Evolutionary conservation across 352 stramenopile genomes (phyloP).

Genomic region (Pythium oligandrum): DNA sequence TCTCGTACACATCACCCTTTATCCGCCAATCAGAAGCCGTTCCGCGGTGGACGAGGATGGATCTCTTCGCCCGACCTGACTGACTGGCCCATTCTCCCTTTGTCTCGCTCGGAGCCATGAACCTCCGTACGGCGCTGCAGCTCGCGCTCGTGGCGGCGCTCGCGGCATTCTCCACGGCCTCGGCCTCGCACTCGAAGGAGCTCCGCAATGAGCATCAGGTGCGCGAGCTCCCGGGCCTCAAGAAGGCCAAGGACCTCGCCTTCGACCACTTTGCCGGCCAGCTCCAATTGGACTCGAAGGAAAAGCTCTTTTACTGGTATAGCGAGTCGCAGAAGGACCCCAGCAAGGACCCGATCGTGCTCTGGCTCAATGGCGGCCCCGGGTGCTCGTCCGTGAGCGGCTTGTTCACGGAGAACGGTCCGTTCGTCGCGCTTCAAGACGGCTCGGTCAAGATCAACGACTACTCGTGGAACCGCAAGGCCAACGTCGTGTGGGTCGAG

Average conservation of each 20-base stretch:
- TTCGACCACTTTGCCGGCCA: constrained; percentile 65
- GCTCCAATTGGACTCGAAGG: constrained; percentile 31
- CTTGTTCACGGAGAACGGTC: constrained; percentile 80
- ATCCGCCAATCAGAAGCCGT: too few species aligned
- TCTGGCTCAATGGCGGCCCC: constrained; percentile 91
- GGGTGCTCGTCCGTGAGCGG: constrained; percentile 79
- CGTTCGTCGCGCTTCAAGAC: constrained; percentile 54
- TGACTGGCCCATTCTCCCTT: too few species aligned
- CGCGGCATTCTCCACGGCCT: neutral
- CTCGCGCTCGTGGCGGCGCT: neutral
- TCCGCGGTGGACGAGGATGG: too few species aligned
- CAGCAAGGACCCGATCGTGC: constrained; percentile 65
- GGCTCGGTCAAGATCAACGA: constrained; percentile 54
- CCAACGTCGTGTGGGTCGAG: constrained; percentile 89
- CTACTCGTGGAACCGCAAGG: constrained; percentile 85
- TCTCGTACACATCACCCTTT: too few species aligned
- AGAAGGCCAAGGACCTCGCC: constrained; percentile 24
- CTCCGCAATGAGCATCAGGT: constrained; percentile 34
- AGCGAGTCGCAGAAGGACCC: constrained; percentile 42
- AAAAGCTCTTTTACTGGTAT: constrained; percentile 79
- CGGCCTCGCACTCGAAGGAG: neutral
- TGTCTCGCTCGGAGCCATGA: too few species aligned
- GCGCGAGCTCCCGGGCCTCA: constrained; percentile 41
- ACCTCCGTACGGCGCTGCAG: neutral
- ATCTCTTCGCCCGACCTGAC: too few species aligned